Base-by-base conservation (phyloP, 2,329 filamentous ascomycete genomes). In the Drechslerella dactyloides region DNA sequence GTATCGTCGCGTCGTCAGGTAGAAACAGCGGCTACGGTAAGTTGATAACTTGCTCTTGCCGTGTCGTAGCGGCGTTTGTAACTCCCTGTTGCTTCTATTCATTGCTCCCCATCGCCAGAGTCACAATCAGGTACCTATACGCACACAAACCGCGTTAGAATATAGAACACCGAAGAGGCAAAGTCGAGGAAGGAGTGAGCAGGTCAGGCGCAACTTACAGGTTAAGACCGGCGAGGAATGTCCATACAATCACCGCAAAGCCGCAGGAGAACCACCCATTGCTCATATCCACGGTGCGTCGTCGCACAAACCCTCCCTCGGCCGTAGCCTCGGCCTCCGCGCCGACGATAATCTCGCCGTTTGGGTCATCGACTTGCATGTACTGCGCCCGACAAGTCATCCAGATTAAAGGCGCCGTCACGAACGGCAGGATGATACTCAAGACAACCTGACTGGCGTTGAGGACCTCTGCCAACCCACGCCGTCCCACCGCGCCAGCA, bases 391-490 rank as follows among this genome's bases (percentile, higher is more conserved):
- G 84, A 75, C 89, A 90, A 0, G 91, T 96, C 76, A 96, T 96
- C 80, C 90, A 96, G 63, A 96, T 89, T 33, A 96, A 81, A 1
- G 91, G 91, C 0, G 90, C 90, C 0, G 86, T 87, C n/a, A 93
- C 86, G 77, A 96, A 93, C 0, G 91, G 91, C 57, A 96, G 79
- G 11, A 92, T 89, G 10, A 93, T 84, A 76, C 88, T 91, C 13
- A 96, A 82, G 0, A 86, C 89, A 5, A 96, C 90, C 79, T 96
- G 91, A 1, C 85, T 88, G 0, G 85, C 91, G 27, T 89, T 90
- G 30, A 96, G 81, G 0, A 91, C 90, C 3, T 84, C 84, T 50
- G 87, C 86, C 2, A 96, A 82, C 0, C 90, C 91, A 0, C 85
- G 79, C 21, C 85, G 84, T 0, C 91, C 91, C 0, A 94, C 86